phyloP scores from a whole-genome alignment of 1,139 yeast genomes.

The Hansenula lynferdii region DNA sequence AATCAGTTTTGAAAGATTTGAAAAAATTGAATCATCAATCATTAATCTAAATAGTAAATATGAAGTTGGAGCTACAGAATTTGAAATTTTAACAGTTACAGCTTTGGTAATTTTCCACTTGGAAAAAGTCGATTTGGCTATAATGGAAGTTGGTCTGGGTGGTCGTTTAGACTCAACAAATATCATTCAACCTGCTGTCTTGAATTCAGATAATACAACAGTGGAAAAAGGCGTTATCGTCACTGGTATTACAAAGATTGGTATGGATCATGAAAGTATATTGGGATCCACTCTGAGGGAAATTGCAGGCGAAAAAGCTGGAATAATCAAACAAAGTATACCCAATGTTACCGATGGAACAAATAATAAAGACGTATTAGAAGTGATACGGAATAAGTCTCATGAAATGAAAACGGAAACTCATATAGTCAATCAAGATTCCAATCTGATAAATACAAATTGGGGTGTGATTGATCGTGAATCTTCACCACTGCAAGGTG shows the following conservation, averaged over 20 bases:
- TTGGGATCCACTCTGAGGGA: constrained; percentile 59
- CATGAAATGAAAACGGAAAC: constrained; percentile 5
- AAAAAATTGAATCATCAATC: constrained; percentile 32
- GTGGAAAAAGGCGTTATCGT: constrained; percentile 42
- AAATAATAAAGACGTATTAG: constrained; percentile 48
- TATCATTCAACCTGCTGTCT: constrained; percentile 33
- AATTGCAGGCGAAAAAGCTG: constrained; percentile 80
- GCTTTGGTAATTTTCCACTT: constrained; percentile 72
- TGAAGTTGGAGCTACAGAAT: constrained; percentile 70
- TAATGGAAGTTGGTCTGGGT: constrained; percentile 88
- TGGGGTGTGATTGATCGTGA: constrained; percentile 23
- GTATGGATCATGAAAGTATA: constrained; percentile 75
- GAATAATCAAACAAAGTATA: constrained; percentile 59
- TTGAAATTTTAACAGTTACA: constrained; percentile 77
- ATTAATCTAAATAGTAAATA: constrained; percentile 29
- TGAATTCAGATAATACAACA: constrained; percentile 13
- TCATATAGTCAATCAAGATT: constrained; percentile 5
- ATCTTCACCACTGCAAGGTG: constrained; percentile 59
- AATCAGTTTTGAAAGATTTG: constrained; percentile 44
- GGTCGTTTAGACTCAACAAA: constrained; percentile 89
- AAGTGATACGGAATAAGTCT: constrained; percentile 31
- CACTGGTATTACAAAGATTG: constrained; percentile 79
- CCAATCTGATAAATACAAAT: constrained; percentile 16
- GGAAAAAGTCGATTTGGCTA: constrained; percentile 61
- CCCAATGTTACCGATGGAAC: constrained; percentile 73